Conservation (phyloP, 2,329 filamentous ascomycete species). For the Pseudogymnoascus sp. region DNA sequence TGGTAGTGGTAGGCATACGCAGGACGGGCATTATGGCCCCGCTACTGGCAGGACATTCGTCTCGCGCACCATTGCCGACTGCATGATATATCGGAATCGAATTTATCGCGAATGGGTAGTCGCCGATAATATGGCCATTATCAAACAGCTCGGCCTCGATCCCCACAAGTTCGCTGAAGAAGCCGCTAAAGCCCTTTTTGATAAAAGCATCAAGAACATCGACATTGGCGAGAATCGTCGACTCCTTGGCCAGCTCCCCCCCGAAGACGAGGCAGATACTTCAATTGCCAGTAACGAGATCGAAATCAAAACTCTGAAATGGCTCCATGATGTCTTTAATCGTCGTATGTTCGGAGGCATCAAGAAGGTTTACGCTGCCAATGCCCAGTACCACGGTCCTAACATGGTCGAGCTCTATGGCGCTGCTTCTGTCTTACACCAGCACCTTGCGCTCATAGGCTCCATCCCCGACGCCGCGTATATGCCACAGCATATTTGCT, state of each 20-base stretch:
- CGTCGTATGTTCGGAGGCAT: slow-evolving; percentile 3
- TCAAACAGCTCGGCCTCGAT: slow-evolving; percentile 6
- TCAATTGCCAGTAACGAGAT: slow-evolving; percentile 8
- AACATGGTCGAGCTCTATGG: slow-evolving; percentile 9
- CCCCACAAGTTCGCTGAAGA: not conserved
- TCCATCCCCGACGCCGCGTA: slow-evolving; percentile 4
- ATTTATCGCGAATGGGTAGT: slow-evolving; percentile 13
- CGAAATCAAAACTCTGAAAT: not conserved
- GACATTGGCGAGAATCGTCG: slow-evolving; percentile 9
- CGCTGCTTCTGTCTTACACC: slow-evolving; percentile 1
- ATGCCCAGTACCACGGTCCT: slow-evolving; percentile 5
- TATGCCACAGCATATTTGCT: slow-evolving; percentile 6
- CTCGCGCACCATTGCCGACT: slow-evolving; percentile 12
- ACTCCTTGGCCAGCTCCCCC: not conserved
- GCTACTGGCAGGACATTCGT: slow-evolving; percentile 10
- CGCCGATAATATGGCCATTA: slow-evolving; percentile 10
- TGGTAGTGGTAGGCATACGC: not conserved
- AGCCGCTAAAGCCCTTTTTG: not conserved
- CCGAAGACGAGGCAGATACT: not conserved
- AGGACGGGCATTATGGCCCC: slow-evolving; percentile 1
- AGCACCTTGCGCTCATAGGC: not conserved
- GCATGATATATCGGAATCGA: slow-evolving; percentile 11
- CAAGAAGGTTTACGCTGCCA: slow-evolving; percentile 1
- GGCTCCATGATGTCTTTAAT: slow-evolving; percentile 3
- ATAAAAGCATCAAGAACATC: not conserved